Base-by-base conservation (phyloP, 768 basidiomycete genomes). In the Punctularia strigosozonata region DNA sequence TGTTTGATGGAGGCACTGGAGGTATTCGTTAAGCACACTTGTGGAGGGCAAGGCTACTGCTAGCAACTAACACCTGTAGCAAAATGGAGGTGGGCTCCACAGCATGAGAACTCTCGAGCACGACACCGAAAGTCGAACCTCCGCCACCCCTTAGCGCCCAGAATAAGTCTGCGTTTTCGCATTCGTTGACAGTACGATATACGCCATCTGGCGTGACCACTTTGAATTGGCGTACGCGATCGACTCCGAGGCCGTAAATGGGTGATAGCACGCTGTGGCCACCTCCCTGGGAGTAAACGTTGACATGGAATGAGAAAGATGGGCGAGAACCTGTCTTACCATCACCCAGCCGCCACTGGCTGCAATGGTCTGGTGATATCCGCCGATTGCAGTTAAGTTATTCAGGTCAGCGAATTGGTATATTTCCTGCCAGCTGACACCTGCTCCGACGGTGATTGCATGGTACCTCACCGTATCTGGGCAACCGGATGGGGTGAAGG, bases 141-240 rank as follows among this genome's bases (percentile, higher is more conserved):
- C 73, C 73, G 2, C 67, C 68, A 1, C 71, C 72, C 24, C 71
- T 59, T 37, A 75, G 46, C 0, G 73, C 71, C 65, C 68, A 75
- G 53, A 69, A 75, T 4, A 75, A 58, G 39, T 74, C 67, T 3
- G 53, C 10, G 42, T 72, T 54, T 26, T 59, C 54, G 46, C 62
- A 51, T 0, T 46, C 43, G 45, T 73, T 75, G 19, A 56, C 71
- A 1, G 58, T 60, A 20, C 66, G 61, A 44, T 54, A 54, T 20
- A 55, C 42, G 1, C 73, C 74, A 47, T 72, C 69, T 0, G 74
- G 70, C 2, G 71, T 73, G 5, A 75, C 72, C 3, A 75, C 54
- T 42, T 67, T 68, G 51, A 63, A 66, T 50, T 77, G 57, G 3
- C 73, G 8, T 3, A 53, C 55, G 3, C 55, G 49, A 25, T 60